phyloP scores from a whole-genome alignment of 768 basidiomycete genomes.

The Sistotremastrum niveocremeum region DNA sequence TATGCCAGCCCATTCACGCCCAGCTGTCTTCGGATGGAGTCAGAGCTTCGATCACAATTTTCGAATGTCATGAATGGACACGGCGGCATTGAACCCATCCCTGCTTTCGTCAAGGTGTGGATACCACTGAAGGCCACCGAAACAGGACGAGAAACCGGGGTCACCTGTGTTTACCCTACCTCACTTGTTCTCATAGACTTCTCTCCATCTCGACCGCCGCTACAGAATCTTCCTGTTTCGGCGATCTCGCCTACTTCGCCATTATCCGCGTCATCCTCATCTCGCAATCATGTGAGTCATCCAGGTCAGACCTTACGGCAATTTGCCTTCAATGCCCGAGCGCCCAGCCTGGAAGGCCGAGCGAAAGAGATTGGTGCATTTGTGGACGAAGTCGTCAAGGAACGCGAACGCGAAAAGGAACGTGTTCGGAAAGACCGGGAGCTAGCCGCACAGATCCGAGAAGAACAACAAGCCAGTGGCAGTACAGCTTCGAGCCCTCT shows the following conservation, averaged over 20 bases:
- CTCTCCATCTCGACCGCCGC: background rate
- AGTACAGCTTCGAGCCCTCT: background rate
- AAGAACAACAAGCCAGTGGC: background rate
- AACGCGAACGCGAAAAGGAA: slow-evolving; percentile 68
- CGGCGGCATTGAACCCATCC: too few relatives aligned
- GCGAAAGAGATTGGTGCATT: slow-evolving; percentile 53
- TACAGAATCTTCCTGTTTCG: slow-evolving; percentile 3
- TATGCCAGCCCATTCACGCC: too few relatives aligned
- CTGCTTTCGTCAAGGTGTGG: too few relatives aligned
- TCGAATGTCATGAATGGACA: too few relatives aligned
- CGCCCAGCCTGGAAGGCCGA: slow-evolving; percentile 26
- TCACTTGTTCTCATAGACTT: too few relatives aligned
- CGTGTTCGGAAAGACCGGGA: slow-evolving; percentile 56
- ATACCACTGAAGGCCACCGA: too few relatives aligned
- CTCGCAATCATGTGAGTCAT: slow-evolving; percentile 25
- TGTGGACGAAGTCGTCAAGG: slow-evolving; percentile 62
- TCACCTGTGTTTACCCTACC: too few relatives aligned
- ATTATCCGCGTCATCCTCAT: slow-evolving; percentile 20
- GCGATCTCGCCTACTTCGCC: slow-evolving; percentile 10
- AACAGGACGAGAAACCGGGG: too few relatives aligned
- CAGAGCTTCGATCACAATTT: too few relatives aligned
- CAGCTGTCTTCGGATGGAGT: too few relatives aligned
- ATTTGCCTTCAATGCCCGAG: slow-evolving; percentile 38
- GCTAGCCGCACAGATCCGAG: background rate
- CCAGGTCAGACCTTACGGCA: slow-evolving; percentile 35